Base-by-base conservation (phyloP, 345 rosid species). In the Ceriops decandra region DNA sequence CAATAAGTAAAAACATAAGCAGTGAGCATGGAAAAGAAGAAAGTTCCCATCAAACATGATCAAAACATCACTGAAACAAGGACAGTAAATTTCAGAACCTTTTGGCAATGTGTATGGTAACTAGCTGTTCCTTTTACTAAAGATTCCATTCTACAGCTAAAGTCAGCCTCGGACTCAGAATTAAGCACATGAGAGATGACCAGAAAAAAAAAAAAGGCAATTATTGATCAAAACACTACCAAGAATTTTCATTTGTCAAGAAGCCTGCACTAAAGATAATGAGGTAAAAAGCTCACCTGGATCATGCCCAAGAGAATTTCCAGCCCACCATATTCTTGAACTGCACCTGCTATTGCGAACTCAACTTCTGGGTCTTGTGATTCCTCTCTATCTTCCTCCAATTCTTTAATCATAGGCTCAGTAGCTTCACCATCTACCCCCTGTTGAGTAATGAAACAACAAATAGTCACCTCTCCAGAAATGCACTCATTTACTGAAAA, bases 371-470 rank as follows among this genome's bases (percentile, higher is more conserved):
- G 99, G 82, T 95, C 99, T 83, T 86, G 97, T 36, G 96, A 90
- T 69, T 95, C 99, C 76, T 91, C 99, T 80, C 97, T 91, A 74
- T 91, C 99, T 82, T 95, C 99, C 82, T 95, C 99, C 82, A 95
- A 75, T 75, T 95, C 96, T 86, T 95, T 91, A 69, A 95, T 91
- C 99, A 95, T 95, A 68, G 98, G 99, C 66, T 95, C 99, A 52
- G 99, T 95, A 64, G 98, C 99, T 88, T 95, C 99, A 75, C 99
- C 99, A 81, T 95, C 99, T 64, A 91, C 81, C 54, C 99, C 99
- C 99, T 91, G 83, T 62, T 49, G 73, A 75, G 63, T 5, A 32
- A 53, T 30, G 38, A 59, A 66, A 19, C 32, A 28, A 20, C 4
- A 51, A 60, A 47, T 32, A n/a, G 24, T 54, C 59, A 56, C 59